Base-by-base conservation (phyloP, 768 basidiomycete species). In the Termitomyces titanicus region DNA sequence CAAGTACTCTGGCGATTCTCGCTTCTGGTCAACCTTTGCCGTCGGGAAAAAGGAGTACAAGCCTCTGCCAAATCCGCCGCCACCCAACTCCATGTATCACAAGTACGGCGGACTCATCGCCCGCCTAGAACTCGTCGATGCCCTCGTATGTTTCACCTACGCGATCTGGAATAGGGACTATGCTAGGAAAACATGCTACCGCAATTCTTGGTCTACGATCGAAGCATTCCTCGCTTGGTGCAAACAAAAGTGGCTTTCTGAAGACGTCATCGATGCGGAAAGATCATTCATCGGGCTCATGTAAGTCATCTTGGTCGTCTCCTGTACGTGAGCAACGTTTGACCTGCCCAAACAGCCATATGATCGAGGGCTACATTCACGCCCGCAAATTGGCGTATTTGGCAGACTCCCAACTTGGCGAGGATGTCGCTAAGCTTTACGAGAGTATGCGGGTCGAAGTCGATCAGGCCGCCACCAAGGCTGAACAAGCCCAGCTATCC, bases 1-100 rank as follows among this genome's bases (percentile, higher is more conserved):
- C 66, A 92, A 94, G 70, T 91, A 89, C 66, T 91, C 90, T 1
- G 89, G 90, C 24, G 88, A 91, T 65, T 81, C 84, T 43, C 85
- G 90, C 35, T 84, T 89, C 62, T 84, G 82, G 81, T 87, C 89
- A 17, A 84, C 86, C 35, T 89, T 82, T 64, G 79, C 84, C 25
- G 75, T 83, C 5, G 76, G 78, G 2, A 81, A 85, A 69, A 80
- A 79, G 64, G 83, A 86, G 62, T 87, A 83, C 67, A 76, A 79
- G 17, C 80, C 87, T 7, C 73, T 91, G 12, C 68, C 74, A 5
- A 75, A 81, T 60, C 87, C 90, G 2, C 88, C 88, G 6, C 75
- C 79, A 5, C 77, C 81, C 11, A 79, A 79, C 58, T 89, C 89
- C 0, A 72, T 80, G 35, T 92, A 92, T 67, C 85, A 90, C 68